Conservation (phyloP, 2,329 filamentous ascomycete genomes). For the Seiridium cupressi region DNA sequence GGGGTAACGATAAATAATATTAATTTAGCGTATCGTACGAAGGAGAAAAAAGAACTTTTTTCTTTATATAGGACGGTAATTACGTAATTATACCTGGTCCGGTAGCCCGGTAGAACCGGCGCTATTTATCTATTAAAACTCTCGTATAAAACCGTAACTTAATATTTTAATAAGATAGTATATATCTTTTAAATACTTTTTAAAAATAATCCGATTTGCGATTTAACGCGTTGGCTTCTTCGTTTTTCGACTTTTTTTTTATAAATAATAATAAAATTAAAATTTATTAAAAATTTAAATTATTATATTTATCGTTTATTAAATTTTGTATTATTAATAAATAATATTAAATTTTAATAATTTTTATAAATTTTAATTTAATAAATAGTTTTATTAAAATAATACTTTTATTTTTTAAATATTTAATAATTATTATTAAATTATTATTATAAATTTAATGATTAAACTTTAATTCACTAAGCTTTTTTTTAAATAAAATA, state of each 20-base stretch:
- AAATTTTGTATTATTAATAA: constrained; percentile 6
- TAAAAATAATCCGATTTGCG: too few species aligned
- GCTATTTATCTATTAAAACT: too few species aligned
- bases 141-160: too few species aligned
- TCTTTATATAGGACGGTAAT: too few species aligned
- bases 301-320: constrained; percentile 9
- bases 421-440: constrained; percentile 20
- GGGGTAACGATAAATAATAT: too few species aligned
- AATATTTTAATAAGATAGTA: too few species aligned
- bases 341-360: constrained; percentile 18
- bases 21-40: too few species aligned
- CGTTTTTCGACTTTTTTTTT: background rate
- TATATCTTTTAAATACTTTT: too few species aligned
- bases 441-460: constrained; percentile 21
- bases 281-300: constrained; percentile 12
- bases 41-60: too few species aligned
- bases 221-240: background rate
- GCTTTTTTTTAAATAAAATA: constrained; percentile 16
- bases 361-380: constrained; percentile 17
- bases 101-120: too few species aligned
- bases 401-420: constrained; percentile 22
- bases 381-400: constrained; percentile 14
- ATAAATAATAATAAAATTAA: too few species aligned
- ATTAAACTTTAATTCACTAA: constrained; percentile 19
- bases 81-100: too few species aligned